Conservation (phyloP, 345 rosid genomes). For the Rhizophora apiculata region DNA sequence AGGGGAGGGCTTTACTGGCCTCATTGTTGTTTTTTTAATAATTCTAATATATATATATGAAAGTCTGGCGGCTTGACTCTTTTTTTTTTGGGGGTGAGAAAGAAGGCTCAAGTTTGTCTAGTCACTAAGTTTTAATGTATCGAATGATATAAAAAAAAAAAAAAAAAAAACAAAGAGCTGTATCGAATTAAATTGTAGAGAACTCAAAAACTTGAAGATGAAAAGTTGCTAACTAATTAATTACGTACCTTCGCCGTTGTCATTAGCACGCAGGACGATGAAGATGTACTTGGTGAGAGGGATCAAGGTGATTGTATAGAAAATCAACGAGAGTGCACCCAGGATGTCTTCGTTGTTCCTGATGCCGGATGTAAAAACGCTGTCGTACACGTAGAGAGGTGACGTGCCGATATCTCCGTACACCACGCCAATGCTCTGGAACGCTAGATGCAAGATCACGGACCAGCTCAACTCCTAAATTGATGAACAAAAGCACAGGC, state of each 20-base stretch:
- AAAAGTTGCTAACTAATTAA: background rate
- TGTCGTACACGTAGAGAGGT: slow-evolving; percentile 47
- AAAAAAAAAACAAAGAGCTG: too few species aligned
- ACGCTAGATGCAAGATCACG: slow-evolving; percentile 44
- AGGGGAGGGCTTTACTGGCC: too few species aligned
- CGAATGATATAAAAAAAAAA: too few species aligned
- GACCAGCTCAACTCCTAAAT: slow-evolving; percentile 28
- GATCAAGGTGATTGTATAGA: slow-evolving; percentile 52
- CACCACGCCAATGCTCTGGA: slow-evolving; percentile 58
- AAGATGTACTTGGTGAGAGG: slow-evolving; percentile 52
- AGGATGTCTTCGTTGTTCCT: slow-evolving; percentile 43
- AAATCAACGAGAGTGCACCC: slow-evolving; percentile 54
- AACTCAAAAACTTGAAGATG: background rate
- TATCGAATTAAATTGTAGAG: too few species aligned
- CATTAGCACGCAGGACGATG: slow-evolving; percentile 49
- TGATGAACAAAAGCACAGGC: too few species aligned
- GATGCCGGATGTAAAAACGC: slow-evolving; percentile 37
- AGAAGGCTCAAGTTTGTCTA: too few species aligned
- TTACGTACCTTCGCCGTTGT: slow-evolving; percentile 51
- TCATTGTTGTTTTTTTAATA: too few species aligned
- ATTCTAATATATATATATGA: too few species aligned
- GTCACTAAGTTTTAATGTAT: too few species aligned
- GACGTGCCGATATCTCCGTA: slow-evolving; percentile 66
- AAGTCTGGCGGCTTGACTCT: too few species aligned
- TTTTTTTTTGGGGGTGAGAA: too few species aligned